A percentile compares a stretch with the other conserved stretches of the same genome.
Conservation (phyloP, 1,284 basidiomycete species). For the Golubevia sp. region DNA sequence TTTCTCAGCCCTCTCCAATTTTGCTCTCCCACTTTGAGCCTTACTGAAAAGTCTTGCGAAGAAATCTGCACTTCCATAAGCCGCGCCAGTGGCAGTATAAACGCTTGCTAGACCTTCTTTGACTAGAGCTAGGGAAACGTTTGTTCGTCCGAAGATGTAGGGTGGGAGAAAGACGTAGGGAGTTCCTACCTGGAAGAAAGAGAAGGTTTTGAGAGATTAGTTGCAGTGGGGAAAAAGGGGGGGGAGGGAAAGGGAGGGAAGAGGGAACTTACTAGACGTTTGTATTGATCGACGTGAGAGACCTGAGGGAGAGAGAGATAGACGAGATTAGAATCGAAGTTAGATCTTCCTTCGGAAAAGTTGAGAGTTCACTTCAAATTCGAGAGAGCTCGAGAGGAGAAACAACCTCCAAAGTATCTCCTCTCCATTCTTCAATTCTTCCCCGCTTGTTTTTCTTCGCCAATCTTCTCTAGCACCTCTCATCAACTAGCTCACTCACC, state of each 20-base stretch:
- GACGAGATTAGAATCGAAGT: no score
- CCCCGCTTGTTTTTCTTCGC: no score
- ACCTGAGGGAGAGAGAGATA: slow-evolving; percentile 13
- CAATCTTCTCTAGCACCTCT: no score
- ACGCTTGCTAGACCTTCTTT: slow-evolving; percentile 52
- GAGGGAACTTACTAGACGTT: slow-evolving; percentile 30
- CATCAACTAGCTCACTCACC: no score
- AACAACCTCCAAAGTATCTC: no score
- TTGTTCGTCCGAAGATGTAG: slow-evolving; percentile 52
- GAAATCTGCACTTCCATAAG: slow-evolving; percentile 45
- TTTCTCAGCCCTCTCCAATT: slow-evolving; percentile 33
- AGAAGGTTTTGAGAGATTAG: not conserved
- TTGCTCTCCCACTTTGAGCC: slow-evolving; percentile 22
- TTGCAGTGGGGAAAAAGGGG: not conserved
- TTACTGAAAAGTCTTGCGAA: slow-evolving; percentile 28
- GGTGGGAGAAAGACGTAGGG: slow-evolving; percentile 51
- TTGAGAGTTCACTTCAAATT: no score
- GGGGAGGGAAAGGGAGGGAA: not conserved
- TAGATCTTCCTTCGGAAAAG: no score
- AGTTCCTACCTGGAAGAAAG: slow-evolving; percentile 26
- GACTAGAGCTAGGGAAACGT: slow-evolving; percentile 48
- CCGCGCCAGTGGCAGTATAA: slow-evolving; percentile 46
- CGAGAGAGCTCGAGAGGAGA: no score
- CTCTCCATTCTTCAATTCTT: no score
- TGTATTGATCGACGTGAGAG: slow-evolving; percentile 58